Evolutionary conservation across 1,284 basidiomycete species (phyloP), one percentile per base, ranked within the genome.

Genomic region (Marasmius sp.): DNA sequence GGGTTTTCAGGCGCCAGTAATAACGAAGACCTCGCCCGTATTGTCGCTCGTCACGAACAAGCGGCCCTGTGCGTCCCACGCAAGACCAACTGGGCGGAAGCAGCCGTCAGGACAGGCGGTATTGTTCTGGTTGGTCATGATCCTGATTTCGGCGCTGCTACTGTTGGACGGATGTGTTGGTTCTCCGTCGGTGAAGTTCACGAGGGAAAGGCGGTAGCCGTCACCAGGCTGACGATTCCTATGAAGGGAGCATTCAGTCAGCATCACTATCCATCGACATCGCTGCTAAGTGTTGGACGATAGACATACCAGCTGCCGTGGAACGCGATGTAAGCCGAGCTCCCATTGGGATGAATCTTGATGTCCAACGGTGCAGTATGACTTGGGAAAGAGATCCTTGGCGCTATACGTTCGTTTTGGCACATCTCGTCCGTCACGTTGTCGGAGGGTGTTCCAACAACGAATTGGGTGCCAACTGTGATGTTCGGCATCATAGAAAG

Each of bases 31-130:
- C 45, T 47, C 45, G 11, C 45, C 45, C 11, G 11, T 47, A 11
- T 8, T n/a, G 20, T 47, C 45, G 20, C 45, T 47, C 2, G 11
- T 14, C 45, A 47, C 16, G 45, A 47, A 47, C 16, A 47, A 47
- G 9, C 45, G 9, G 2, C 45, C 50, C 2, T 52, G 8, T 10
- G 10, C 33, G 10, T 27, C 20, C 59, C 18, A 59, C 10, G 49
- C 57, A 16, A 58, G 41, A 36, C 57, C 57, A 16, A 49, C 57
- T 11, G 57, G 57, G 41, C 57, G 57, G 41, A 58, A 50, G 41
- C 57, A 58, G 1, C 14, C 11, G 12, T 49, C 45, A 1, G 57
- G 38, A 11, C 57, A 58, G 27, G 57, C 45, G 18, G 41, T 16
- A n/a, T 14, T 22, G 34, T 58, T 47, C 39, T 2, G 6, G 27